Percentiles rank a stretch among this genome's conserved stretches.
Conservation (phyloP, 768 basidiomycete species). For the Rhodotorula paludigena region DNA sequence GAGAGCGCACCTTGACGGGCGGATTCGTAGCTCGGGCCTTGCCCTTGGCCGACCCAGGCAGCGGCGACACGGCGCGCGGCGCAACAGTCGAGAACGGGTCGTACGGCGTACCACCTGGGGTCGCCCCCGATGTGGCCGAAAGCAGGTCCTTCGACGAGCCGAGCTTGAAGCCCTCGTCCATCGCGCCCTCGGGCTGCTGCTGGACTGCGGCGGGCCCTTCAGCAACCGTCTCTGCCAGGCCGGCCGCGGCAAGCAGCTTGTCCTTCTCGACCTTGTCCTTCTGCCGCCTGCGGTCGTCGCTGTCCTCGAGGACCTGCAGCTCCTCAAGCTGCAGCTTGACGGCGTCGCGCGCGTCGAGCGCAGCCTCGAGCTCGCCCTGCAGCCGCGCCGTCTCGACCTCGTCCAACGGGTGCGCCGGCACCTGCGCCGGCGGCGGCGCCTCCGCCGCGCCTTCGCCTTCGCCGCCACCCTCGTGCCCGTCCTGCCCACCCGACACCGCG, state of each 20-base stretch:
- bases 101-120: background rate
- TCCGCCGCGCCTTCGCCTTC: background rate
- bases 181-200: too few species aligned
- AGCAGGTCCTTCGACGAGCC: constrained; percentile 26
- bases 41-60: constrained; percentile 19
- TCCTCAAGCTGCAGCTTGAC: constrained; percentile 21
- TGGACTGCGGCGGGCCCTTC: background rate
- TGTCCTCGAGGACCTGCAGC: constrained; percentile 15
- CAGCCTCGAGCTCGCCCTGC: constrained; percentile 15
- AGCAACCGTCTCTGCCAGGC: background rate
- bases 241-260: background rate
- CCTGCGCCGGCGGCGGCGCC: background rate
- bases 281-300: constrained; percentile 4
- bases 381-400: constrained; percentile 3
- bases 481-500: background rate
- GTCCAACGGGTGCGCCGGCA: background rate
- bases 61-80: constrained; percentile 23
- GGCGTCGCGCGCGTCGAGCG: constrained; percentile 17
- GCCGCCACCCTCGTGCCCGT: background rate
- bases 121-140: background rate
- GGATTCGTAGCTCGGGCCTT: constrained; percentile 18
- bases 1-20: constrained; percentile 6
- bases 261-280: constrained; percentile 8
- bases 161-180: constrained; percentile 9
- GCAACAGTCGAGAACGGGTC: constrained; percentile 32